phyloP scores from a whole-genome alignment of 2,329 filamentous ascomycete species.

The Diaporthe ampelina region DNA sequence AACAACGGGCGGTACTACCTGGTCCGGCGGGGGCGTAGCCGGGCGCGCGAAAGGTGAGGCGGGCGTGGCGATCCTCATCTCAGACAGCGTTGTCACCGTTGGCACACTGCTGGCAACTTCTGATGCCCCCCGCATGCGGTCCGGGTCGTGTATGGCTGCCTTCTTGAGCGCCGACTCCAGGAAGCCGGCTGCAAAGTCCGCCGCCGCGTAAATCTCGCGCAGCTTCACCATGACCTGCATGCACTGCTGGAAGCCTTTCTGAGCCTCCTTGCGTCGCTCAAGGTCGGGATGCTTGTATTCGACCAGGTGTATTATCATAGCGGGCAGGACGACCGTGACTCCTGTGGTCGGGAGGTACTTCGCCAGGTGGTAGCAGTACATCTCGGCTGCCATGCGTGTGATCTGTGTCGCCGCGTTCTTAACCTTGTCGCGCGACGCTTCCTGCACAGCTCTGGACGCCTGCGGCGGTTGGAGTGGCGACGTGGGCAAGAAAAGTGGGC shows the following conservation, averaged over 20 bases:
- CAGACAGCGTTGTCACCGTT: constrained; percentile 42
- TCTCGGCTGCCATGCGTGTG: constrained; percentile 83
- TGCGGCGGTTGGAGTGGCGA: constrained; percentile 68
- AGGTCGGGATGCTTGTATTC: constrained; percentile 89
- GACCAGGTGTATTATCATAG: constrained; percentile 93
- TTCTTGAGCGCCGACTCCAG: constrained; percentile 93
- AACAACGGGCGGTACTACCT: constrained; percentile 56
- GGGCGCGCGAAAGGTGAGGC: constrained; percentile 21
- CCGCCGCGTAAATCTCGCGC: constrained; percentile 90
- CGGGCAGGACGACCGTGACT: constrained; percentile 90
- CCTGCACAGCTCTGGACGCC: constrained; percentile 78
- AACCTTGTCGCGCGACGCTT: constrained; percentile 85
- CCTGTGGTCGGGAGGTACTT: constrained; percentile 88
- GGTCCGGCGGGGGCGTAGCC: constrained; percentile 67
- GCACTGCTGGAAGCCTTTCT: constrained; percentile 88
- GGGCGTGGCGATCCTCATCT: background rate
- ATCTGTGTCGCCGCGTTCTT: constrained; percentile 88
- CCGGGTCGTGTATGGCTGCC: constrained; percentile 79
- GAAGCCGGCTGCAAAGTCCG: constrained; percentile 96
- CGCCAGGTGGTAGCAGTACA: constrained; percentile 81
- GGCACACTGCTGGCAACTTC: constrained; percentile 48
- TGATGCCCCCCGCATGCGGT: constrained; percentile 50
- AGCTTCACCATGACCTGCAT: constrained; percentile 92
- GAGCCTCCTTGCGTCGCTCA: constrained; percentile 78
- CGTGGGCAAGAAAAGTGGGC: constrained; percentile 89